A percentile compares a stretch with the other conserved stretches of the same genome.
Conservation (phyloP, 805 yeast species). For the Lipomyces chichibuensis region DNA sequence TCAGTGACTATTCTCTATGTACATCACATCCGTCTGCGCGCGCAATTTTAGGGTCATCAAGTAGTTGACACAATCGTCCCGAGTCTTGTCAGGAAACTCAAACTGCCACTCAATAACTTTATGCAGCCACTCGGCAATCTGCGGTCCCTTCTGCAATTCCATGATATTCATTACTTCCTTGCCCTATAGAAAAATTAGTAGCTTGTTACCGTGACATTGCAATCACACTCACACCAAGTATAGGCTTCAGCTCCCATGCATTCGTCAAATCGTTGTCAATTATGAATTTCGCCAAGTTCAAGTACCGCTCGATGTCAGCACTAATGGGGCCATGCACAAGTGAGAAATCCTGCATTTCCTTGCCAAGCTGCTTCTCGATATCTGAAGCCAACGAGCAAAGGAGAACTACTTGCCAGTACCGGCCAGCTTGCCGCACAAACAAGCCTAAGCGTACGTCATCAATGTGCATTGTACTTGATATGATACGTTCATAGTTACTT, state of each 20-base stretch:
- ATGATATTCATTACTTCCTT: constrained; percentile 60
- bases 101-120: constrained; percentile 73
- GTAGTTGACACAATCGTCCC: constrained; percentile 58
- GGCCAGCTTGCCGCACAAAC: constrained; percentile 54
- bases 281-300: constrained; percentile 41
- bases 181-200: constrained; percentile 44
- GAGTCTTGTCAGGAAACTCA: constrained; percentile 62
- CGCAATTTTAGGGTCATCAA: constrained; percentile 2
- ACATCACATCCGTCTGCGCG: neutral
- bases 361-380: constrained; percentile 7
- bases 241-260: constrained; percentile 59
- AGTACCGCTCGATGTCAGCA: constrained; percentile 18
- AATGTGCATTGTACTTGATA: neutral
- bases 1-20: neutral
- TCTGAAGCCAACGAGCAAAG: constrained; percentile 44
- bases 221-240: constrained; percentile 46
- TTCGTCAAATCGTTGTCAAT: constrained; percentile 46
- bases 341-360: neutral
- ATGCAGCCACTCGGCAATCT: constrained; percentile 68
- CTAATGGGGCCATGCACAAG: neutral
- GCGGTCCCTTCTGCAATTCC: constrained; percentile 76
- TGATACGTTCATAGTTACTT: constrained; percentile 37
- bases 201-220: neutral
- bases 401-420: constrained; percentile 53
- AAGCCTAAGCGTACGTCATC: constrained; percentile 52